phyloP scores from a whole-genome alignment of 805 yeast genomes.

The Candida lessepsii region DNA sequence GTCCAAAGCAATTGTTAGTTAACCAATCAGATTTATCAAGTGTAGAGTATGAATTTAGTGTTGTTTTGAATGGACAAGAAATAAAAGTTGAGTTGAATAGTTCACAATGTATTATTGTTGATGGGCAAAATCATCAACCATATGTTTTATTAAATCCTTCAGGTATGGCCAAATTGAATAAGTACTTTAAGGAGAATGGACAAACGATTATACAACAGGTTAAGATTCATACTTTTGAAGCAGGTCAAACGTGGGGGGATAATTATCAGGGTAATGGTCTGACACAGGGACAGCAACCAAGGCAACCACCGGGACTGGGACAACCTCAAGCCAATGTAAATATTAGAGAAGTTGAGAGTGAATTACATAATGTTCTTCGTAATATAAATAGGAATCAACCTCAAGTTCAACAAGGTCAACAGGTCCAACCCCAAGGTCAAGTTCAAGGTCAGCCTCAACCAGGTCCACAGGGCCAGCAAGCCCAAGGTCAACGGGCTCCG shows the following conservation, averaged over 20 bases:
- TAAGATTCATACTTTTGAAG: conserved; percentile 16
- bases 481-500: not conserved
- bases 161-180: conserved; percentile 30
- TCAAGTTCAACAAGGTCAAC: no score
- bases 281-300: not conserved
- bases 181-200: conserved; percentile 13
- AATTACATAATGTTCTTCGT: not conserved
- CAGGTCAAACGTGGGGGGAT: no score
- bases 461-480: no score
- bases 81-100: conserved; percentile 25
- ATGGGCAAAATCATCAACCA: conserved; percentile 27
- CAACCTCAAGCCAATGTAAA: not conserved
- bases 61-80: conserved; percentile 10
- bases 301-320: no score
- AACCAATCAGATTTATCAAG: conserved; percentile 27
- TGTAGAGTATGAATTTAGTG: conserved; percentile 24
- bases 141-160: conserved; percentile 39
- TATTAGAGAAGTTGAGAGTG: not conserved
- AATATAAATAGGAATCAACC: not conserved
- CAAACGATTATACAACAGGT: conserved; percentile 26
- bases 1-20: conserved; percentile 20
- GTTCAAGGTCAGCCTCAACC: not conserved
- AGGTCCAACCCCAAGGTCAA: not conserved
- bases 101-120: conserved; percentile 44
- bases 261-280: no score